A percentile compares a stretch with the other conserved stretches of the same genome.
Conservation (phyloP, 768 basidiomycete genomes). For the Hypholoma fasciculare region DNA sequence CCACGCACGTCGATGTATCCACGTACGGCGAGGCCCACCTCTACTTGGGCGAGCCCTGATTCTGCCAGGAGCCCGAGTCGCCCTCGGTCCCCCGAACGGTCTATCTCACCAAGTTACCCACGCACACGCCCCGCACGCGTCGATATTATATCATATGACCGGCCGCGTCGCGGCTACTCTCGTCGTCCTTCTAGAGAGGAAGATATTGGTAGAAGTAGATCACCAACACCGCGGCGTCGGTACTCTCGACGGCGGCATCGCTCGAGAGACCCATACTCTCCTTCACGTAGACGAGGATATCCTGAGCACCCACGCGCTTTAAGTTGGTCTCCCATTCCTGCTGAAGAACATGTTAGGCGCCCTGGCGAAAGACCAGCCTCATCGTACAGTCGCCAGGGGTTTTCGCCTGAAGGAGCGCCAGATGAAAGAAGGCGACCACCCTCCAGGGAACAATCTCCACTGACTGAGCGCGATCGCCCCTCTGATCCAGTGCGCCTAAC, state of each 20-base stretch:
- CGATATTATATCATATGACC: conserved; percentile 11
- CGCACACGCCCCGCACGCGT: conserved; percentile 2
- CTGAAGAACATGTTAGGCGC: not conserved
- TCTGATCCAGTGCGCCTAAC: not conserved
- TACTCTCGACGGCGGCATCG: conserved; percentile 3
- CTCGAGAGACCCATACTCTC: not conserved
- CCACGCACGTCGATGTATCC: not conserved
- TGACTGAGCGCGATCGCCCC: too few relatives aligned
- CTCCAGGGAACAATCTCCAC: too few relatives aligned
- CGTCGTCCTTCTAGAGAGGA: not conserved
- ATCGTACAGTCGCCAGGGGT: not conserved
- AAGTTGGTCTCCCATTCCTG: not conserved
- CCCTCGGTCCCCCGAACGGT: not conserved
- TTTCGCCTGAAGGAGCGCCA: not conserved
- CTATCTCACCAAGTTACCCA: not conserved
- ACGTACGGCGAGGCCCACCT: not conserved
- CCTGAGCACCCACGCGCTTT: not conserved
- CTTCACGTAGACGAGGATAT: not conserved
- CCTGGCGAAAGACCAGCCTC: not conserved
- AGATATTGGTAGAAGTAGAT: not conserved
- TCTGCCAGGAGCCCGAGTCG: not conserved
- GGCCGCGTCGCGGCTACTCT: conserved; percentile 6
- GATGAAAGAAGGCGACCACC: too few relatives aligned
- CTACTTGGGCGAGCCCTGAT: not conserved
- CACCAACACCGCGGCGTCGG: conserved; percentile 1